Evolutionary conservation across 805 yeast genomes (phyloP).

Genomic region (Zygosaccharomyces gambellarensis): DNA sequence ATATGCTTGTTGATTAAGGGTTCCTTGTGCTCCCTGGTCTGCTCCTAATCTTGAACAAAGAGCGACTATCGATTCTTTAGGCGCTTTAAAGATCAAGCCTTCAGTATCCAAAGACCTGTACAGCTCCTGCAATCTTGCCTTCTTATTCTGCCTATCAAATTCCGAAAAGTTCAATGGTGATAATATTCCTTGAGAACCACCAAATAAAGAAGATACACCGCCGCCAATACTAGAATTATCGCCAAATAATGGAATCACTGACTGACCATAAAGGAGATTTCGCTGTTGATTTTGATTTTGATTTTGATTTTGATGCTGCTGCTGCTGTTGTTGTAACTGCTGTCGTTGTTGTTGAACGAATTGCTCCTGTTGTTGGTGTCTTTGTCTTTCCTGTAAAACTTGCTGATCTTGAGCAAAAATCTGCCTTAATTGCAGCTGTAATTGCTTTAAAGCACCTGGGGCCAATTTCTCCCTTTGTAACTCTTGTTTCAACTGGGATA

Average conservation of each 20-base stretch:
- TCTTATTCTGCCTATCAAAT: conserved; percentile 18
- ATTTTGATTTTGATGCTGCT: conserved; percentile 16
- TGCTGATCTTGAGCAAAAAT: conserved; percentile 38
- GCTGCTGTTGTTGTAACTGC: conserved; percentile 3
- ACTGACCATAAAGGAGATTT: conserved; percentile 5
- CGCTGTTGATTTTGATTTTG: conserved; percentile 16
- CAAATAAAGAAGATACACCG: conserved; percentile 22
- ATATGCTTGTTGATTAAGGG: conserved; percentile 8
- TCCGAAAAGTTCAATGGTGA: conserved; percentile 16
- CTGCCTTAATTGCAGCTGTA: conserved; percentile 39
- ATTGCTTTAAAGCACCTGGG: conserved; percentile 30
- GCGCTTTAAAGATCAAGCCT: conserved; percentile 25
- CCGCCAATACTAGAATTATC: conserved; percentile 9
- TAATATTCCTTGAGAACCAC: conserved; percentile 11
- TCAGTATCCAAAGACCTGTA: conserved; percentile 23
- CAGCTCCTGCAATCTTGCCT: conserved; percentile 18
- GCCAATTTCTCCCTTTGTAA: conserved; percentile 34
- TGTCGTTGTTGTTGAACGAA: conserved; percentile 27
- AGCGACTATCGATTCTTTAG: conserved; percentile 28
- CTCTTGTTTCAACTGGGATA: conserved; percentile 35
- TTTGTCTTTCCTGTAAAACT: conserved; percentile 25
- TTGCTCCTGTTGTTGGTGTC: conserved; percentile 29
- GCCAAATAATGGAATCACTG: conserved; percentile 19
- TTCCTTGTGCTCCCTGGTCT: conserved; percentile 4
- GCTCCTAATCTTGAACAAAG: conserved; percentile 22